A percentile compares a stretch with the other conserved stretches of the same genome.
phyloP scores from a whole-genome alignment of 768 basidiomycete genomes.

The Tulasnella sp. region DNA sequence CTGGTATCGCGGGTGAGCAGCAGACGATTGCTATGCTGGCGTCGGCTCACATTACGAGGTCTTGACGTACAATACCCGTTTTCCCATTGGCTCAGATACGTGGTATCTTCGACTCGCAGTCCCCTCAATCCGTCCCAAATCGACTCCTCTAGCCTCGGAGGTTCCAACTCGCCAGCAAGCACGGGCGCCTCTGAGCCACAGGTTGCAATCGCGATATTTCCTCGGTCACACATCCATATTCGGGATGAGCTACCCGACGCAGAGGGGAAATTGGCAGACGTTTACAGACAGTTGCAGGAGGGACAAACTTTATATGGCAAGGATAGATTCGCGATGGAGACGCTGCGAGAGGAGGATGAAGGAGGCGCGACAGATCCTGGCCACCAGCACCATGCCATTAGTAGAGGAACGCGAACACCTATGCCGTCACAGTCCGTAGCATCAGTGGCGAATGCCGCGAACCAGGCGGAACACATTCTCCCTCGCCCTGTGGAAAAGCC shows the following conservation, averaged over 20 bases:
- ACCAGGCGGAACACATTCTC: background rate
- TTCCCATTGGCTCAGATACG: slow-evolving; percentile 46
- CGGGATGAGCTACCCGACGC: slow-evolving; percentile 83
- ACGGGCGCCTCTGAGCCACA: slow-evolving; percentile 23
- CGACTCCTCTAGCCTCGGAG: slow-evolving; percentile 41
- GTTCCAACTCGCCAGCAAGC: background rate
- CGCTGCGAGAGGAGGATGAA: slow-evolving; percentile 56
- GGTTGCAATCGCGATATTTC: slow-evolving; percentile 91
- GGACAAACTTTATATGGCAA: slow-evolving; percentile 23
- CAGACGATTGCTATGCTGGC: background rate
- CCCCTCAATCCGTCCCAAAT: slow-evolving; percentile 55
- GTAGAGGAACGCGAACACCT: slow-evolving; percentile 8
- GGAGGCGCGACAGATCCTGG: slow-evolving; percentile 14
- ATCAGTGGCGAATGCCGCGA: background rate
- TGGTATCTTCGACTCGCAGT: slow-evolving; percentile 69
- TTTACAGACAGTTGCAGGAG: slow-evolving; percentile 47
- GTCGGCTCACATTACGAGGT: slow-evolving; percentile 2
- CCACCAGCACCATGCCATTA: background rate
- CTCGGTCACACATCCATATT: slow-evolving; percentile 75
- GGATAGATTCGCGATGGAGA: slow-evolving; percentile 36
- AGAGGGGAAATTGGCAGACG: slow-evolving; percentile 70
- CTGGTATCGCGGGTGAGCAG: slow-evolving; percentile 90
- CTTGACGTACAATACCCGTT: background rate
- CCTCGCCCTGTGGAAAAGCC: slow-evolving; percentile 40
- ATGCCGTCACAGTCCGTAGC: background rate